Percentiles rank a stretch among this genome's conserved stretches.
Evolutionary conservation across 257 asterid genomes (phyloP).

Genomic region (Misopates orontium): DNA sequence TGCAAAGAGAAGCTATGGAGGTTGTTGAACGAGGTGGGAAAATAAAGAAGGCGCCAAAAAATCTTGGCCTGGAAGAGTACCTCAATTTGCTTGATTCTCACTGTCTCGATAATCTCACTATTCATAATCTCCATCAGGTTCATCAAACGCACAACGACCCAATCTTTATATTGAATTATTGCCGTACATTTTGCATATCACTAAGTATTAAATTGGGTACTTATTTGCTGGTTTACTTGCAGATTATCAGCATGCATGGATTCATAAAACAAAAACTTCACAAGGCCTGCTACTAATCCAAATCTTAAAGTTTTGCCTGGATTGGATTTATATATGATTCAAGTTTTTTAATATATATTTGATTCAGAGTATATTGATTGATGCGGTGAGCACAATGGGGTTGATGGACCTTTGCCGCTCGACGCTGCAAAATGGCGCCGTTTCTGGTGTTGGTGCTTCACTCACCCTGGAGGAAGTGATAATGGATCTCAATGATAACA

Average conservation of each 20-base stretch:
- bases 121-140: conserved; percentile 10
- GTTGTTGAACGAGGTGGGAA: no score
- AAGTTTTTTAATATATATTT: background rate
- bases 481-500: conserved; percentile 49
- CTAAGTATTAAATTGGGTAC: background rate
- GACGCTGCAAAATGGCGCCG: conserved; percentile 42
- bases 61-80: conserved; percentile 41
- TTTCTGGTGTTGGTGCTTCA: conserved; percentile 41
- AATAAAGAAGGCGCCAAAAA: background rate
- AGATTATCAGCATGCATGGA: conserved; percentile 47
- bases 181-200: background rate
- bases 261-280: conserved; percentile 14
- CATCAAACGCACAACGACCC: background rate
- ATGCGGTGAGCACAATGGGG: conserved; percentile 47
- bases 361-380: conserved; percentile 39
- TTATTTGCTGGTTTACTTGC: background rate
- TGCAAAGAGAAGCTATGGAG: no score
- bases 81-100: conserved; percentile 33
- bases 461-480: conserved; percentile 45
- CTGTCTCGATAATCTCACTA: conserved; percentile 26
- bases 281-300: conserved; percentile 28
- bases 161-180: background rate
- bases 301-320: conserved; percentile 3
- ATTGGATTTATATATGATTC: background rate
- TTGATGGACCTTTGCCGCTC: conserved; percentile 58